Evolutionary conservation across 352 stramenopile genomes (phyloP).

Genomic region (Globisporangium camurandrum): DNA sequence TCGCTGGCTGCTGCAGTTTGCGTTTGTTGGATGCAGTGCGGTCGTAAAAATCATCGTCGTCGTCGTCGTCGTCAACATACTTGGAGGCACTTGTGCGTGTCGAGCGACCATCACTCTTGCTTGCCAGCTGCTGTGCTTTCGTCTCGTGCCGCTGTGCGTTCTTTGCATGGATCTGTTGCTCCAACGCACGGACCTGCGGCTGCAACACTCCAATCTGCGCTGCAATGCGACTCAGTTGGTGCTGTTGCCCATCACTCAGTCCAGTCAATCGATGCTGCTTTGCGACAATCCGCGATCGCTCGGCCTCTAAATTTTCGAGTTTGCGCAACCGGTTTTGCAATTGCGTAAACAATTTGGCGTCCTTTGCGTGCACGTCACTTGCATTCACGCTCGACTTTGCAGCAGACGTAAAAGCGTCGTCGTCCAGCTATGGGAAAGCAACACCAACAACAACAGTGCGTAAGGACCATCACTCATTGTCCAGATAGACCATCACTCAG

Average conservation of each 20-base stretch:
- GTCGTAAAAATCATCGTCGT: constrained; percentile 80
- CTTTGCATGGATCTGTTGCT: constrained; percentile 46
- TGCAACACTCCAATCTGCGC: constrained; percentile 43
- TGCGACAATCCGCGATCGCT: constrained; percentile 55
- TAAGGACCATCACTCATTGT: constrained; percentile 1
- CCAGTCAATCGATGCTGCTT: constrained; percentile 64
- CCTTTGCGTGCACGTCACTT: constrained; percentile 50
- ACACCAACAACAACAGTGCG: background rate
- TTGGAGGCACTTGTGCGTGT: no score
- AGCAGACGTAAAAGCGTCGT: constrained; percentile 41
- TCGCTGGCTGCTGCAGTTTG: no score
- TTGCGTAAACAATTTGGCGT: constrained; percentile 72
- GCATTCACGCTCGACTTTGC: constrained; percentile 40
- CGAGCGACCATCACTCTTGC: no score
- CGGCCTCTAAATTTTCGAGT: constrained; percentile 70
- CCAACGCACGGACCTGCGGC: constrained; percentile 59
- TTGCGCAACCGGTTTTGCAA: constrained; percentile 76
- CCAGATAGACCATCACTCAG: background rate
- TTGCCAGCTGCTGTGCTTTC: no score
- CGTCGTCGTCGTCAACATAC: constrained; percentile 53
- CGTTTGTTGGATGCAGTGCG: constrained; percentile 52
- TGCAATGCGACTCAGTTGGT: constrained; percentile 52
- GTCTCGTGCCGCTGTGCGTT: constrained; percentile 40
- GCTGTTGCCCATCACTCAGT: constrained; percentile 55
- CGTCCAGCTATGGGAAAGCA: constrained; percentile 20